Evolutionary conservation across 768 basidiomycete species (phyloP).

Genomic region (Serendipita sp.): DNA sequence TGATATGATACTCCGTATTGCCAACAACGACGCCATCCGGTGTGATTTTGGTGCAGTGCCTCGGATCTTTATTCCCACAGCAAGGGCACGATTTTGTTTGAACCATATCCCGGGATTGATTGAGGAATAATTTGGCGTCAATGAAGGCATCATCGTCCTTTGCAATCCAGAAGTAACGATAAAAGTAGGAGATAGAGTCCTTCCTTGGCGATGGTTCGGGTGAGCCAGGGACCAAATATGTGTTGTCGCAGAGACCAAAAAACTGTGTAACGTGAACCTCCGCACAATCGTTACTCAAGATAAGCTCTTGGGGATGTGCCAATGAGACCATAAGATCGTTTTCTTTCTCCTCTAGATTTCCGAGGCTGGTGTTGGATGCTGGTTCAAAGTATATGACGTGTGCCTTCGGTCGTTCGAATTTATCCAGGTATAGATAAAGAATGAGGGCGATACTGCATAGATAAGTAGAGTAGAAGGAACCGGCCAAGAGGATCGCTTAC

Average conservation of each 20-base stretch:
- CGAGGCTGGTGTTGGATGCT: not conserved
- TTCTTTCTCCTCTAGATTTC: not conserved
- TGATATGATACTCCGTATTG: not conserved
- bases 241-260: not conserved
- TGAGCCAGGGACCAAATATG: not conserved
- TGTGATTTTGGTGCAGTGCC: not conserved
- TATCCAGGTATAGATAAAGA: not conserved
- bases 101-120: not conserved
- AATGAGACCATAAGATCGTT: not conserved
- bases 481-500: not conserved
- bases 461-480: not conserved
- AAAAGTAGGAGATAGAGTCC: not conserved
- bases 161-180: not conserved
- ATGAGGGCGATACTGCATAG: not conserved
- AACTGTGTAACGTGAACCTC: not conserved
- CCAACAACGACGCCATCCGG: not conserved
- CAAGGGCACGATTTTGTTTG: not conserved
- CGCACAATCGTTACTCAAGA: not conserved
- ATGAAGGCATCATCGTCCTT: slow-evolving; percentile 1
- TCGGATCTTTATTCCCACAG: not conserved
- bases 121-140: not conserved
- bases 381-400: not conserved
- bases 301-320: not conserved
- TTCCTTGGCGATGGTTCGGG: not conserved
- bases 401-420: not conserved